phyloP scores from a whole-genome alignment of 768 basidiomycete species.

The Lactarius sanguifluus region DNA sequence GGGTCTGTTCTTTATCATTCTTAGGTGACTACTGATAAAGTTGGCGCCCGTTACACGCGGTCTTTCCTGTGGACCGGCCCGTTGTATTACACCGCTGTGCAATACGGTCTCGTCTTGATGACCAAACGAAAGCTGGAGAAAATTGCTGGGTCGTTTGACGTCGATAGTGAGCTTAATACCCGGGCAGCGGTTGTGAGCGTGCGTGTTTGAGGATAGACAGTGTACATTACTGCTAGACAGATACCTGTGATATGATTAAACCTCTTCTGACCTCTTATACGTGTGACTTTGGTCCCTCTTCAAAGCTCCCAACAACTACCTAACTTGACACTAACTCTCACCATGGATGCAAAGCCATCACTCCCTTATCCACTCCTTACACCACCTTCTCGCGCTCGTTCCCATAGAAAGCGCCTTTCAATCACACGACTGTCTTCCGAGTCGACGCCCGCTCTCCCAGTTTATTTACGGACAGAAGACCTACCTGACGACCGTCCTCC shows the following conservation, averaged over 20 bases:
- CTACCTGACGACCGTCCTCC: slow-evolving; percentile 61
- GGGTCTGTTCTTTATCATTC: neutral
- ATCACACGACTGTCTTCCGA: slow-evolving; percentile 62
- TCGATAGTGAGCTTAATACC: slow-evolving; percentile 1
- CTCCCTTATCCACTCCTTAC: slow-evolving; percentile 2
- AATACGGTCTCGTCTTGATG: slow-evolving; percentile 1
- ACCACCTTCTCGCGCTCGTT: slow-evolving; percentile 33
- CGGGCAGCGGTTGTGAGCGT: slow-evolving; percentile 14
- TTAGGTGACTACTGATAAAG: slow-evolving; percentile 30
- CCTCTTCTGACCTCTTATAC: neutral
- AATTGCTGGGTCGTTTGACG: slow-evolving; percentile 29
- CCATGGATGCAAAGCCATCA: slow-evolving; percentile 16
- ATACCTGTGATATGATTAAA: neutral
- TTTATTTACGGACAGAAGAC: slow-evolving; percentile 47
- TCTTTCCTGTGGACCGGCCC: slow-evolving; percentile 30
- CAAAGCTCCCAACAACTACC: neutral
- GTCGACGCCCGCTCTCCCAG: slow-evolving; percentile 62
- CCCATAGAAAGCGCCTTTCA: slow-evolving; percentile 58
- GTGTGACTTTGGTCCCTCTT: neutral
- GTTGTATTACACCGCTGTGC: slow-evolving; percentile 26
- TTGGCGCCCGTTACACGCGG: slow-evolving; percentile 28
- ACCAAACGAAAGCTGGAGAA: slow-evolving; percentile 23
- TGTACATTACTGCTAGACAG: no score
- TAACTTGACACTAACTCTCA: neutral
- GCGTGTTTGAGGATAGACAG: slow-evolving; percentile 5